Percentiles rank a stretch among this genome's conserved stretches.
These are phyloP conservation scores for Plasmodium blacklocki DNA, from an alignment of 169 alveolate species.

Conservation along the genomic window DNA sequence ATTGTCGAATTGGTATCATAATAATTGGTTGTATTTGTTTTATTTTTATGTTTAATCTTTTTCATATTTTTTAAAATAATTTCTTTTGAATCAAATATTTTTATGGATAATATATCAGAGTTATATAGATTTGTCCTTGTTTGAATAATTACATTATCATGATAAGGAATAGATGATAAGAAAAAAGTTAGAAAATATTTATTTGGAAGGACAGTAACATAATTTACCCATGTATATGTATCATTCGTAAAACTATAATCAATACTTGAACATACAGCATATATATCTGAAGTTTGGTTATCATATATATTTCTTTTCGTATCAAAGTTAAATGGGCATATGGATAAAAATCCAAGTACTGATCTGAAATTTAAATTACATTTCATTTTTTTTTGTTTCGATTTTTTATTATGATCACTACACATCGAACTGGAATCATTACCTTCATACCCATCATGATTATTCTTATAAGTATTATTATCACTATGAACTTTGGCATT, in stretches of 20 bases:
- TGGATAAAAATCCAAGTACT: conserved; percentile 45
- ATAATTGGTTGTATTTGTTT: neutral
- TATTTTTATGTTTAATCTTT: conserved; percentile 8
- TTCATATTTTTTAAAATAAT: conserved; percentile 6
- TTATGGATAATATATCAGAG: conserved; percentile 23
- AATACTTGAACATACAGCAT: conserved; percentile 61
- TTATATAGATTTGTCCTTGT: conserved; percentile 31
- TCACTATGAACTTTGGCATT: neutral
- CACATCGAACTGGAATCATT: conserved; percentile 9
- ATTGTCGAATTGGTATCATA: neutral
- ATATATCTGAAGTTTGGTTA: conserved; percentile 21
- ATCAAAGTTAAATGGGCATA: conserved; percentile 44
- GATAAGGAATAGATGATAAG: conserved; percentile 27
- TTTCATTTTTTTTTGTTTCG: conserved; percentile 33
- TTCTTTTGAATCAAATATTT: conserved; percentile 58
- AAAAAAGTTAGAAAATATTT: conserved; percentile 22
- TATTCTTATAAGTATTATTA: neutral
- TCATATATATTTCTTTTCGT: conserved; percentile 9
- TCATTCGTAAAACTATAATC: conserved; percentile 43
- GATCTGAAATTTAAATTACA: conserved; percentile 44
- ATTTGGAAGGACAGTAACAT: conserved; percentile 37
- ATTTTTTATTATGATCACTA: conserved; percentile 9
- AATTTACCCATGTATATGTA: conserved; percentile 52
- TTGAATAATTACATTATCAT: conserved; percentile 40
- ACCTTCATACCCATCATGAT: neutral